phyloP scores from a whole-genome alignment of 139 green algal genomes.

The Chlorella sp. region DNA sequence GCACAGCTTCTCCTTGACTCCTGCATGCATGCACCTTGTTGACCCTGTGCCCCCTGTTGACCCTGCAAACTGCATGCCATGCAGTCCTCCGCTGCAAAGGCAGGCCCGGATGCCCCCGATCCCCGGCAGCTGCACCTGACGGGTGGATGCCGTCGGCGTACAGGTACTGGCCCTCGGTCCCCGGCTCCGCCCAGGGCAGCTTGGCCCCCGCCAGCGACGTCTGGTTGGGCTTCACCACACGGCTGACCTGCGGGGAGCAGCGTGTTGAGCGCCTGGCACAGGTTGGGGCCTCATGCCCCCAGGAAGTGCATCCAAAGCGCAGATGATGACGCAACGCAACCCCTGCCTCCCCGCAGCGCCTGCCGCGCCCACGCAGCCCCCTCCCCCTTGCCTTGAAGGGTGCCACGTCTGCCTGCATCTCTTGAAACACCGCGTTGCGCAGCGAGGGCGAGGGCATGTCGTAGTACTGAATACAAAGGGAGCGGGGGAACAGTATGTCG shows the following conservation, averaged over 20 bases:
- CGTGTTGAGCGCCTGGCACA: background rate
- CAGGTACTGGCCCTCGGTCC: background rate
- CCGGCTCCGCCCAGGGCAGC: background rate
- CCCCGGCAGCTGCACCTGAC: background rate
- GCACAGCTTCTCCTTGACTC: background rate
- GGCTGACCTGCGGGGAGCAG: background rate
- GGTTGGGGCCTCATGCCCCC: no score
- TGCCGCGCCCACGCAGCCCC: no score
- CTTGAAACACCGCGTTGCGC: background rate
- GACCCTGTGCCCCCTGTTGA: no score
- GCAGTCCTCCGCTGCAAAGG: background rate
- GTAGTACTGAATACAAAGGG: constrained; percentile 14
- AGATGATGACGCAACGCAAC: no score
- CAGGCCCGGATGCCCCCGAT: background rate
- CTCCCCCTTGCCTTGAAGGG: constrained; percentile 21
- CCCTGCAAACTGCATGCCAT: no score
- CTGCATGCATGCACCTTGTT: background rate
- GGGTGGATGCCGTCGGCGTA: constrained; percentile 13
- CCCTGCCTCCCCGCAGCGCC: no score
- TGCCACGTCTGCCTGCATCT: background rate
- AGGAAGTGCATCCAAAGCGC: background rate
- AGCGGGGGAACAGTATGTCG: no score
- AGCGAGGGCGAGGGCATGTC: constrained; percentile 11
- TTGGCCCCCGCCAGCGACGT: background rate
- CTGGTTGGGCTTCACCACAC: background rate